phyloP scores from a whole-genome alignment of 257 asterid species.

The Marsdenia floribunda region DNA sequence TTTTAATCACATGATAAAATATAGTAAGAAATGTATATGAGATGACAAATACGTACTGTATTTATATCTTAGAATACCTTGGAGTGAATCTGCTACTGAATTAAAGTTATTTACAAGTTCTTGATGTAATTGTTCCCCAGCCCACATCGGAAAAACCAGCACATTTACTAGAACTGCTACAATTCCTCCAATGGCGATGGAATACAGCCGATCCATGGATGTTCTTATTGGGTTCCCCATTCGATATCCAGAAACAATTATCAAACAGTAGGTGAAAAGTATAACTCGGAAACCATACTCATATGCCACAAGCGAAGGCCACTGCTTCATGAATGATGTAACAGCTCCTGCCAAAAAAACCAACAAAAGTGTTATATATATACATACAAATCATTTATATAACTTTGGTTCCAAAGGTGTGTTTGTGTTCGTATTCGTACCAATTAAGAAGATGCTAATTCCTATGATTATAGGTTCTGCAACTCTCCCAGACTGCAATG shows the following conservation, averaged over 20 bases:
- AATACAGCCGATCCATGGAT: slow-evolving; percentile 63
- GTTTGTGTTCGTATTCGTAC: slow-evolving; percentile 24
- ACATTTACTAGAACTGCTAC: slow-evolving; percentile 56
- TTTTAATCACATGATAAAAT: too few species aligned
- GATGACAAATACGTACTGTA: too few species aligned
- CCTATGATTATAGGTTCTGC: slow-evolving; percentile 64
- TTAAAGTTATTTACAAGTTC: slow-evolving; percentile 53
- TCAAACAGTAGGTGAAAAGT: slow-evolving; percentile 64
- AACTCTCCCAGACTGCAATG: slow-evolving; percentile 40
- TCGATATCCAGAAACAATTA: slow-evolving; percentile 68
- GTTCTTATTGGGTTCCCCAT: slow-evolving; percentile 59
- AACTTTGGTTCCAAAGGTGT: not conserved
- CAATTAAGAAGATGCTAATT: slow-evolving; percentile 61
- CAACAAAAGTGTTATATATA: too few species aligned
- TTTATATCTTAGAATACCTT: slow-evolving; percentile 32
- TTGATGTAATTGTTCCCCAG: slow-evolving; percentile 65
- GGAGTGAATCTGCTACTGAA: slow-evolving; percentile 60
- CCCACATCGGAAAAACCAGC: slow-evolving; percentile 62
- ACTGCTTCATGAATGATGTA: slow-evolving; percentile 60
- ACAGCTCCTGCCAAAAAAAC: slow-evolving; percentile 34
- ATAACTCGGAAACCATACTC: slow-evolving; percentile 66
- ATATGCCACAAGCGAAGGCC: slow-evolving; percentile 61
- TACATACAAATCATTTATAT: too few species aligned
- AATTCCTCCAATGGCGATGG: slow-evolving; percentile 65
- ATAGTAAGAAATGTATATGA: too few species aligned